A percentile compares a stretch with the other conserved stretches of the same genome.
Conservation (phyloP, 2,329 filamentous ascomycete genomes). For the Diaporthe velutina region DNA sequence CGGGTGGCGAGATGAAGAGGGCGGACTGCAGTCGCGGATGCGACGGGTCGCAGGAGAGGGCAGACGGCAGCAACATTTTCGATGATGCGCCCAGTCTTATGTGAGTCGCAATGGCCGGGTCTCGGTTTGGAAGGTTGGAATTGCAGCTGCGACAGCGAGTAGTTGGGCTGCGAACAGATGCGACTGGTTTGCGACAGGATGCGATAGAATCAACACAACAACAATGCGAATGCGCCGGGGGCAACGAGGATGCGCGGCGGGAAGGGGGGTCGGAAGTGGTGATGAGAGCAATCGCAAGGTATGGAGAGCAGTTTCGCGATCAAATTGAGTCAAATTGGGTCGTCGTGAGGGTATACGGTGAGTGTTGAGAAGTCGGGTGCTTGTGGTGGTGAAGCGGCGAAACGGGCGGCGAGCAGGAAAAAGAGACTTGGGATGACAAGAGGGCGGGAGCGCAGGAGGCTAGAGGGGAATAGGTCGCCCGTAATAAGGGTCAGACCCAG, state of each 20-base stretch:
- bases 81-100: slow-evolving; percentile 14
- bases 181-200: slow-evolving; percentile 37
- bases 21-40: slow-evolving; percentile 61
- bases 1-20: slow-evolving; percentile 70
- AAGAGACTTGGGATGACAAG: slow-evolving; percentile 36
- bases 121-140: background rate
- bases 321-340: slow-evolving; percentile 31
- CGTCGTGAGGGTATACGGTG: slow-evolving; percentile 26
- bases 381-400: slow-evolving; percentile 13
- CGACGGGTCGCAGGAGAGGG: slow-evolving; percentile 69
- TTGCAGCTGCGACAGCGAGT: slow-evolving; percentile 16
- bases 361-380: slow-evolving; percentile 30
- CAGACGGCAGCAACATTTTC: slow-evolving; percentile 70
- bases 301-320: slow-evolving; percentile 27
- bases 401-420: slow-evolving; percentile 34
- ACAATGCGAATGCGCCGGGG: slow-evolving; percentile 38
- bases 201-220: slow-evolving; percentile 9
- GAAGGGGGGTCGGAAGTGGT: background rate
- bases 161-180: slow-evolving; percentile 9
- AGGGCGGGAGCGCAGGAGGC: slow-evolving; percentile 39
- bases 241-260: slow-evolving; percentile 35
- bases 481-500: slow-evolving; percentile 37
- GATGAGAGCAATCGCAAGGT: slow-evolving; percentile 33
- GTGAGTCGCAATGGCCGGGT: background rate
- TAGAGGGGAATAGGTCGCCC: slow-evolving; percentile 39